These are phyloP conservation scores for Calonectria crousiana DNA, from an alignment of 2,329 filamentous ascomycete genomes.

Conservation along the genomic window DNA sequence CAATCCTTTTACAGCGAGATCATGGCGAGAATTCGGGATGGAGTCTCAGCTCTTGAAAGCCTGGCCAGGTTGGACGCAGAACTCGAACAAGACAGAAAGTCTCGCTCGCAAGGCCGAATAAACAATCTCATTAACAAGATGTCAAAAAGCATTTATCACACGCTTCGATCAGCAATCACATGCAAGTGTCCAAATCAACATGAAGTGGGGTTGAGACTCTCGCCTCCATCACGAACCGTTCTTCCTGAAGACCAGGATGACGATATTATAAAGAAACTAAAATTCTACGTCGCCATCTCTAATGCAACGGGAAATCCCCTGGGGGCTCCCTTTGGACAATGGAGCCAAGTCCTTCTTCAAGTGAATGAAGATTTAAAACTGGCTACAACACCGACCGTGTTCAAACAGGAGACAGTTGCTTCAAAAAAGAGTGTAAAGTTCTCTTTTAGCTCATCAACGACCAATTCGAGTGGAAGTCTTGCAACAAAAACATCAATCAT, in stretches of 20 bases:
- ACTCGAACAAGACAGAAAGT: neutral
- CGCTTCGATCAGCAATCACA: slow-evolving; percentile 6
- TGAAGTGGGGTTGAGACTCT: neutral
- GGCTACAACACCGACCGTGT: neutral
- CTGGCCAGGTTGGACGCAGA: neutral
- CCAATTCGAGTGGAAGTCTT: neutral
- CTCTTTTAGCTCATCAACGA: neutral
- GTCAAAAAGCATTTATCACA: slow-evolving; percentile 4
- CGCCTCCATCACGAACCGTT: neutral
- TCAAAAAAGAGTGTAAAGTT: neutral
- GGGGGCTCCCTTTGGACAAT: neutral
- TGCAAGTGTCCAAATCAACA: neutral
- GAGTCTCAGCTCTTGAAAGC: slow-evolving; percentile 10
- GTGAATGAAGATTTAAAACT: neutral
- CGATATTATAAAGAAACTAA: neutral
- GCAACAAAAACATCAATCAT: neutral
- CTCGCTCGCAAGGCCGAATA: neutral
- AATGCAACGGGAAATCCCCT: neutral
- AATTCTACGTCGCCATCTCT: neutral
- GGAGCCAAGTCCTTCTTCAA: neutral
- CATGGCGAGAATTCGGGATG: neutral
- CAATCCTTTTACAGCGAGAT: slow-evolving; percentile 6
- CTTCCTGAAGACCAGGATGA: neutral
- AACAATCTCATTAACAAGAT: neutral
- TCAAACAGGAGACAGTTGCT: neutral